Evolutionary conservation across 805 yeast genomes (phyloP).

Genomic region (Schwanniomyces yamadae): DNA sequence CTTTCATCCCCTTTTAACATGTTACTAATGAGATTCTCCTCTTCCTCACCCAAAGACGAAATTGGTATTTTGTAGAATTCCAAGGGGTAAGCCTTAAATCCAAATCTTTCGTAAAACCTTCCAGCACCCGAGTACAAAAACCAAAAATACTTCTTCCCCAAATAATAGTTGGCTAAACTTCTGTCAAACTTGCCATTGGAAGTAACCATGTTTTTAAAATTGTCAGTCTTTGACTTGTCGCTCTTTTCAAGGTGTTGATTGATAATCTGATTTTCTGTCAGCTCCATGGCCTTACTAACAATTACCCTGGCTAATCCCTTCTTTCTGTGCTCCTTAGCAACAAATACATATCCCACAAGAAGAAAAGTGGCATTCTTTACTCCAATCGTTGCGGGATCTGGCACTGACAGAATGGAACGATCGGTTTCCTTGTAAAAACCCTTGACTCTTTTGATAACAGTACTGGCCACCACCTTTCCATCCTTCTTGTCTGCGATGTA

Average conservation of each 20-base stretch:
- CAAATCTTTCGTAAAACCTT: slow-evolving; percentile 61
- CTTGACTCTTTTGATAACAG: slow-evolving; percentile 21
- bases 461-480: slow-evolving; percentile 21
- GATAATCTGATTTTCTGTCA: slow-evolving; percentile 30
- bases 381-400: slow-evolving; percentile 33
- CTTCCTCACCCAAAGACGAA: slow-evolving; percentile 13
- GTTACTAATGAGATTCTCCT: slow-evolving; percentile 19
- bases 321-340: slow-evolving; percentile 22
- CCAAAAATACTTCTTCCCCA: slow-evolving; percentile 39
- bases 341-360: slow-evolving; percentile 26
- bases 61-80: slow-evolving; percentile 35
- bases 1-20: slow-evolving; percentile 13
- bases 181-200: slow-evolving; percentile 27
- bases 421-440: slow-evolving; percentile 31
- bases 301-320: slow-evolving; percentile 30
- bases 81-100: slow-evolving; percentile 44
- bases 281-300: slow-evolving; percentile 25
- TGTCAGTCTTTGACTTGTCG: slow-evolving; percentile 23
- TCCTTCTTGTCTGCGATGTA: slow-evolving; percentile 22
- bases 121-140: slow-evolving; percentile 73
- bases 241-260: slow-evolving; percentile 22
- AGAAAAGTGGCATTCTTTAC: slow-evolving; percentile 30
- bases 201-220: slow-evolving; percentile 32
- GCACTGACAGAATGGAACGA: slow-evolving; percentile 23
- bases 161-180: slow-evolving; percentile 30